These are phyloP conservation scores for Hypoxylon sp. DNA, from an alignment of 2,329 filamentous ascomycete species.

Conservation along the genomic window DNA sequence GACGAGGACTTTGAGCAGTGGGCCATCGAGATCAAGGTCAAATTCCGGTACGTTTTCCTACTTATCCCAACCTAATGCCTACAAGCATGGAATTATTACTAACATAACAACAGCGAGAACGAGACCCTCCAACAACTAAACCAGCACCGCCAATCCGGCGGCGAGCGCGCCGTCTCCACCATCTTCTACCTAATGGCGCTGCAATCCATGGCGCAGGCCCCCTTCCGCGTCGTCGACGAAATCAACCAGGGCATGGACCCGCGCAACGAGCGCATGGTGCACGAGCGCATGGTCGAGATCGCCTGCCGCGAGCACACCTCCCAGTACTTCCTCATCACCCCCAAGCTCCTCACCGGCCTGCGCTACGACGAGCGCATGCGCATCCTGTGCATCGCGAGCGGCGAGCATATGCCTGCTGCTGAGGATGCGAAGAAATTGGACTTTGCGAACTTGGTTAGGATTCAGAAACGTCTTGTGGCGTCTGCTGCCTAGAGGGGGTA, in stretches of 20 bases:
- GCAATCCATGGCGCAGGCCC: slow-evolving; percentile 91
- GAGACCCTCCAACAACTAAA: slow-evolving; percentile 89
- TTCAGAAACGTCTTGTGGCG: slow-evolving; percentile 54
- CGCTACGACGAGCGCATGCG: slow-evolving; percentile 93
- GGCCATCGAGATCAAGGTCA: slow-evolving; percentile 94
- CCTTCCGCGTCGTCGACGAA: slow-evolving; percentile 98
- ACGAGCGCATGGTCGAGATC: slow-evolving; percentile 98
- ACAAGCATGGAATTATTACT: background rate
- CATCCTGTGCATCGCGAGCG: slow-evolving; percentile 92
- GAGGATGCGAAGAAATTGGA: slow-evolving; percentile 65
- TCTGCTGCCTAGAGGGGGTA: slow-evolving; percentile 40
- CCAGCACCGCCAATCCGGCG: slow-evolving; percentile 94
- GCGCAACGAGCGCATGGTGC: slow-evolving; percentile 97
- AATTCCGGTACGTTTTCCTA: slow-evolving; percentile 80
- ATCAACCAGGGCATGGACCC: slow-evolving; percentile 99
- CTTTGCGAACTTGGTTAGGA: slow-evolving; percentile 62
- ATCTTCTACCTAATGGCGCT: slow-evolving; percentile 99
- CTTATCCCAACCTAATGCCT: background rate
- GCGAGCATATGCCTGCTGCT: slow-evolving; percentile 75
- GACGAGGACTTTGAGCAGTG: slow-evolving; percentile 94
- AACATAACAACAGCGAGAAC: slow-evolving; percentile 70
- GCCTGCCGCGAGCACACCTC: slow-evolving; percentile 86
- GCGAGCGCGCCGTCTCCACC: slow-evolving; percentile 94
- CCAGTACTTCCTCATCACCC: slow-evolving; percentile 97
- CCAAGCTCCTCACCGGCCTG: slow-evolving; percentile 89